Evolutionary conservation across 208 protist genomes (phyloP).

Genomic region (Wallacemonas sp.): DNA sequence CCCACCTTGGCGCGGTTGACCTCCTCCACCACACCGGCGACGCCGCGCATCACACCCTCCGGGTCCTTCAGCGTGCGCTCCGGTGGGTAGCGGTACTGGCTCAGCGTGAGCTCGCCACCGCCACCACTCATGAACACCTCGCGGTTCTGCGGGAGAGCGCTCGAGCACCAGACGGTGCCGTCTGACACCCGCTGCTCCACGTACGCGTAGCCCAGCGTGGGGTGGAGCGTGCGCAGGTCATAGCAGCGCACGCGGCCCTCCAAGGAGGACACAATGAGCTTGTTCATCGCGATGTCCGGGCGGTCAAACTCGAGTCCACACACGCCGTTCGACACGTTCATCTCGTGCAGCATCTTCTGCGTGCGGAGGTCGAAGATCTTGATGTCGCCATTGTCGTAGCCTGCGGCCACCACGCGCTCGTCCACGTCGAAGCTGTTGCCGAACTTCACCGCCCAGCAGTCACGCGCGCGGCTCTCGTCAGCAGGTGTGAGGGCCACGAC

Average conservation of each 20-base stretch:
- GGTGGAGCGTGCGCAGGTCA: constrained; percentile 89
- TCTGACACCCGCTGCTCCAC: constrained; percentile 82
- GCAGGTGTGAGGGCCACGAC: constrained; percentile 84
- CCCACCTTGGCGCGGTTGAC: constrained; percentile 85
- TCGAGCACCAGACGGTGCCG: constrained; percentile 88
- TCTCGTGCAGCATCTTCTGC: constrained; percentile 90
- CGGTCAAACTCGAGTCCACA: constrained; percentile 93
- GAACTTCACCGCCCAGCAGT: constrained; percentile 94
- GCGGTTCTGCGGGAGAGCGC: constrained; percentile 91
- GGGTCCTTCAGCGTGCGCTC: constrained; percentile 75
- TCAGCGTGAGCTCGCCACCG: constrained; percentile 88
- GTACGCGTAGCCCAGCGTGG: constrained; percentile 84
- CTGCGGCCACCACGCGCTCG: constrained; percentile 91
- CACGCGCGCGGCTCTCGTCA: constrained; percentile 59
- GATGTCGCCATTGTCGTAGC: constrained; percentile 96
- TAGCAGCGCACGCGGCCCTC: constrained; percentile 88
- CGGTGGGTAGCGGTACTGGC: constrained; percentile 88
- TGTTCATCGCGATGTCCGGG: constrained; percentile 94
- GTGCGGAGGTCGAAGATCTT: constrained; percentile 95
- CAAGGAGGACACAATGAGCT: constrained; percentile 88
- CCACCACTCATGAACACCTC: constrained; percentile 91
- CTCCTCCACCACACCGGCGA: constrained; percentile 74
- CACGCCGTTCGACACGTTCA: constrained; percentile 93
- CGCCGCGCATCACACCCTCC: constrained; percentile 69
- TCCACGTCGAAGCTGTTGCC: constrained; percentile 90